These are phyloP conservation scores for Pogostemon cablin DNA, from an alignment of 257 asterid genomes.

Conservation along the genomic window DNA sequence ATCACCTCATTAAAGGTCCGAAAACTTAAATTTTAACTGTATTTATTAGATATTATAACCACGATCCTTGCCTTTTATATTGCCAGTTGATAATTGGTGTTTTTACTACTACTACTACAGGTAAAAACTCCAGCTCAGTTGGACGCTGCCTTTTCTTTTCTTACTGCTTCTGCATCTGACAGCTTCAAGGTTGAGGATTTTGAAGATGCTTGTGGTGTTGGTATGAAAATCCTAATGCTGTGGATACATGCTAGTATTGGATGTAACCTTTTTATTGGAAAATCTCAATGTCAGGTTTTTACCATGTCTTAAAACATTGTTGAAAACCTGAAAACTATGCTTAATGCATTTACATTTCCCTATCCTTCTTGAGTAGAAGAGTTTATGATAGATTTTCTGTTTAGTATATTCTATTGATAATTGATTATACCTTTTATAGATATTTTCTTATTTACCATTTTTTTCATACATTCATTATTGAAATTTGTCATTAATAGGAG, in stretches of 20 bases:
- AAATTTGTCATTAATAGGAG: slow-evolving; percentile 50
- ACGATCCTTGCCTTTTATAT: neutral
- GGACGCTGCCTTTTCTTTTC: slow-evolving; percentile 77
- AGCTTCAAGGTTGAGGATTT: slow-evolving; percentile 54
- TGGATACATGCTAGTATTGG: neutral
- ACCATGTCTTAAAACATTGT: slow-evolving; percentile 1
- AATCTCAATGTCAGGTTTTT: neutral
- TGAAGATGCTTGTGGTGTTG: slow-evolving; percentile 91
- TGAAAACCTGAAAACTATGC: slow-evolving; percentile 1
- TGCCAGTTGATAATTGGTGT: slow-evolving; percentile 5
- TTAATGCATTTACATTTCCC: neutral
- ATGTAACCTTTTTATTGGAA: neutral
- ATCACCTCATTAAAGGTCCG: slow-evolving; percentile 70
- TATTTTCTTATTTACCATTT: neutral
- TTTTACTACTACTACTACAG: slow-evolving; percentile 38
- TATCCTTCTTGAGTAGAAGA: slow-evolving; percentile 1
- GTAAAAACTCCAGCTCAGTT: slow-evolving; percentile 77
- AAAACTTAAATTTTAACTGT: neutral
- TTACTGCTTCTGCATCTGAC: slow-evolving; percentile 59
- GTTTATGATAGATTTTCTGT: neutral
- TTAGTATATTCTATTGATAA: slow-evolving; percentile 1
- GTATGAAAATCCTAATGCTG: slow-evolving; percentile 43
- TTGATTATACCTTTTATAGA: neutral
- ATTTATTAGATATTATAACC: neutral
- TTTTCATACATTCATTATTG: slow-evolving; percentile 10